These are phyloP conservation scores for Malus fusca DNA, from an alignment of 306 rosid genomes.

Conservation along the genomic window DNA sequence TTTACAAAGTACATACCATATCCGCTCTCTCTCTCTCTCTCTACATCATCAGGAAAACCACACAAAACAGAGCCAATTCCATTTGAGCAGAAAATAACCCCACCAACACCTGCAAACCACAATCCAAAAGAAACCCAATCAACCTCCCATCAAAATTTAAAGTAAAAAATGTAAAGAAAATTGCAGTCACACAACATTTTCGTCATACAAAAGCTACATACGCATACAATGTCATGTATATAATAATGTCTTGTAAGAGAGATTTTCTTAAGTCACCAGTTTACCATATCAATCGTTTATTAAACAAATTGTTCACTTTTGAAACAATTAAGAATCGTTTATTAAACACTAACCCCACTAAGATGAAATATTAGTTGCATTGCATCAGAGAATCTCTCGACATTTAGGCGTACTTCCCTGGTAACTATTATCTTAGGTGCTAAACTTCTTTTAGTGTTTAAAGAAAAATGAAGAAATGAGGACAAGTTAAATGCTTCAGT, in stretches of 20 bases:
- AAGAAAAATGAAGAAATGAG: not conserved
- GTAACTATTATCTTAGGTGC: not conserved
- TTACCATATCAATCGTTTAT: too few relatives aligned
- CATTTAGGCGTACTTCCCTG: not conserved
- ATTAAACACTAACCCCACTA: too few relatives aligned
- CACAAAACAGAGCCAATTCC: conserved; percentile 33
- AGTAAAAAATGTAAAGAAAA: not conserved
- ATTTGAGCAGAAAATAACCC: conserved; percentile 39
- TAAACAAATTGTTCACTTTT: too few relatives aligned
- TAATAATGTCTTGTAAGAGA: too few relatives aligned
- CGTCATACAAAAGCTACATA: not conserved
- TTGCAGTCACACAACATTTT: not conserved
- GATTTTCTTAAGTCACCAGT: too few relatives aligned
- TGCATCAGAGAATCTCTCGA: too few relatives aligned
- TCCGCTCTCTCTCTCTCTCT: not conserved
- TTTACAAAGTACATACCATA: not conserved
- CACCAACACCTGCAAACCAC: conserved; percentile 59
- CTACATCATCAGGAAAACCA: conserved; percentile 39
- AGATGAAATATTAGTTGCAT: too few relatives aligned
- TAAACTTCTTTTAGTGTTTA: too few relatives aligned
- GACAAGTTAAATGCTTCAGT: not conserved
- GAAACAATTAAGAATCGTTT: too few relatives aligned
- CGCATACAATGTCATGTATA: not conserved
- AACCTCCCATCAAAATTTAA: conserved; percentile 21
- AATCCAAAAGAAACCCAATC: conserved; percentile 9